Conservation (phyloP, 768 basidiomycete genomes). For the Rhizopogon rudus region DNA sequence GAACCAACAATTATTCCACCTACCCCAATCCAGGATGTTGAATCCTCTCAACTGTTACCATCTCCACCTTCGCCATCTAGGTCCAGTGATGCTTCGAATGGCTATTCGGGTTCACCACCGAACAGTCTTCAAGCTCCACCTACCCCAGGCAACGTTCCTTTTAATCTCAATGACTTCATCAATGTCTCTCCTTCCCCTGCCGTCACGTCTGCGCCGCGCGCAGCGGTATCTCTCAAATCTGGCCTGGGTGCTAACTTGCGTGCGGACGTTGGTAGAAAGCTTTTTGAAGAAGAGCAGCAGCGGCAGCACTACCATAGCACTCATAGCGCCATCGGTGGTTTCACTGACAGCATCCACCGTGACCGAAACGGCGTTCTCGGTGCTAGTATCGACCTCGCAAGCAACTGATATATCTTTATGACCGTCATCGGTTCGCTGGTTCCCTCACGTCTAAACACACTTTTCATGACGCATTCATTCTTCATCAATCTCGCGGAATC, state of each 20-base stretch:
- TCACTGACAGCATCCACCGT: constrained; percentile 18
- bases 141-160: constrained; percentile 34
- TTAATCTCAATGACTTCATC: constrained; percentile 70
- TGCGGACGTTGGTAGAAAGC: constrained; percentile 58
- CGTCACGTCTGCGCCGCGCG: constrained; percentile 26
- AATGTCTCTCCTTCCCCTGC: constrained; percentile 67
- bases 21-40: constrained; percentile 22
- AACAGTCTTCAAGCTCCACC: constrained; percentile 25
- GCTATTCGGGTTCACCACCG: constrained; percentile 2
- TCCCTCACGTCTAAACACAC: constrained; percentile 4
- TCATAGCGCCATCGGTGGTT: constrained; percentile 7
- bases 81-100: constrained; percentile 9
- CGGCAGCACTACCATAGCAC: constrained; percentile 28
- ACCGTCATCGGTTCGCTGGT: constrained; percentile 8
- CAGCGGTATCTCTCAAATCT: constrained; percentile 26
- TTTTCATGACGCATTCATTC: constrained; percentile 19
- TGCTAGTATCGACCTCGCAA: constrained; percentile 27
- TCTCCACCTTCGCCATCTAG: constrained; percentile 20
- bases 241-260: constrained; percentile 47
- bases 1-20: constrained; percentile 29
- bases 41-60: constrained; percentile 22
- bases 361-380: constrained; percentile 23
- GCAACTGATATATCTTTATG: constrained; percentile 12
- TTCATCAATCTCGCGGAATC: constrained; percentile 15
- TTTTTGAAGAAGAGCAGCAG: constrained; percentile 69